Evolutionary conservation across 2,329 filamentous ascomycete genomes (phyloP), one percentile per base, ranked within the genome.

Genomic region (Pseudogymnoascus sp.): DNA sequence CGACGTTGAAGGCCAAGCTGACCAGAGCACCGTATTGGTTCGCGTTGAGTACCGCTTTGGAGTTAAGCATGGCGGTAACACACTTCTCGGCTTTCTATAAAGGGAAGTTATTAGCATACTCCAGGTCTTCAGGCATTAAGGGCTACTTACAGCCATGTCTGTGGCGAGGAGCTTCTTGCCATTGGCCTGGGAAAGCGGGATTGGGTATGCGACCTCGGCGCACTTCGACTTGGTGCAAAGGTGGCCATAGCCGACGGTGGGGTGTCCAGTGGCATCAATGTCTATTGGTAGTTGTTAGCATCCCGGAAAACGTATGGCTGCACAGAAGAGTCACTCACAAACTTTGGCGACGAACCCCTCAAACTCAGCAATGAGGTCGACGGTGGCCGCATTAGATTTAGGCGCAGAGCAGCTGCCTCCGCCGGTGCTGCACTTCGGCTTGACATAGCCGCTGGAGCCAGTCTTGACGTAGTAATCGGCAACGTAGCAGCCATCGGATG

Each of bases 1-100:
- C 80, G 45, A 79, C 73, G 68, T 83, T 83, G 75, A 78, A 83
- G 14, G 78, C 73, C 79, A 79, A 82, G 49, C 75, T 79, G 38
- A 81, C 77, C 2, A 83, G 76, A 0, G 81, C 80, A 43, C 78
- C 81, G 67, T 80, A 83, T 68, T 82, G 78, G 72, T 83, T 82
- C 33, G 72, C 75, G 67, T 82, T 81, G 35, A 81, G 71, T 3
- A 67, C 71, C 45, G 79, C 77, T 5, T 65, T 64, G 40, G 70
- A 63, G 33, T 66, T 71, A 28, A 75, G 72, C 43, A 74, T 72
- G 5, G 71, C 63, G 5, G 74, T 75, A 63, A 81, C 73, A 67
- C 76, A 79, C 49, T 75, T 69, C 64, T 77, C 74, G 64, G 72
- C 70, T 18, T 33, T 52, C 70, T 74, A 43, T 37, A 43, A 33